A percentile compares a stretch with the other conserved stretches of the same genome.
Evolutionary conservation across 1,139 yeast species (phyloP).

Genomic region (Candida smagusa): DNA sequence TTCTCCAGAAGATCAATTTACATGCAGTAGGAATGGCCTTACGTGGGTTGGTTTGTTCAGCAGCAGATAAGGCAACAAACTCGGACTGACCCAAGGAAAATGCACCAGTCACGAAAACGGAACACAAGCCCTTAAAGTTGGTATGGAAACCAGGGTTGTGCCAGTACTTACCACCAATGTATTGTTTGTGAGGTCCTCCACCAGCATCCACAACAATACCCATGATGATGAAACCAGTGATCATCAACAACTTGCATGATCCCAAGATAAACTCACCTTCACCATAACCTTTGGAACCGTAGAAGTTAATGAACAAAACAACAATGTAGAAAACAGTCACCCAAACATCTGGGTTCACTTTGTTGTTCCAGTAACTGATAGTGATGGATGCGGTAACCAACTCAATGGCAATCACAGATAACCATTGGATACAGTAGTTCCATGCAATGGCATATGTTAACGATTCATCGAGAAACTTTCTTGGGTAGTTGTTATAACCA

Average conservation of each 20-base stretch:
- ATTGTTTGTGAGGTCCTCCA: slow-evolving; percentile 20
- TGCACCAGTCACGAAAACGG: slow-evolving; percentile 42
- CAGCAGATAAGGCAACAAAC: slow-evolving; percentile 39
- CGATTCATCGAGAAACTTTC: slow-evolving; percentile 36
- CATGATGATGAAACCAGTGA: slow-evolving; percentile 27
- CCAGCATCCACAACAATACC: slow-evolving; percentile 30
- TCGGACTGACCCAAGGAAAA: slow-evolving; percentile 44
- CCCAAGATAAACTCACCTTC: slow-evolving; percentile 32
- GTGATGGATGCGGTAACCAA: slow-evolving; percentile 40
- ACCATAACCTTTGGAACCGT: slow-evolving; percentile 32
- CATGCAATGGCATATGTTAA: slow-evolving; percentile 40
- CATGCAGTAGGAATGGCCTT: slow-evolving; percentile 41
- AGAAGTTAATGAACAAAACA: slow-evolving; percentile 22
- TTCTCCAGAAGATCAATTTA: slow-evolving; percentile 39
- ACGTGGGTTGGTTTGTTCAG: slow-evolving; percentile 42
- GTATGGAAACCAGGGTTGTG: slow-evolving; percentile 22
- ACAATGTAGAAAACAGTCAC: slow-evolving; percentile 26
- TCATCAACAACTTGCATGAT: slow-evolving; percentile 19
- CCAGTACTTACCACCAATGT: slow-evolving; percentile 34
- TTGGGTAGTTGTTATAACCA: slow-evolving; percentile 39
- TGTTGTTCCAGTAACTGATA: slow-evolving; percentile 28
- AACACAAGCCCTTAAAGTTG: slow-evolving; percentile 37
- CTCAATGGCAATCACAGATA: slow-evolving; percentile 39
- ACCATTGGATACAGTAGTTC: slow-evolving; percentile 44
- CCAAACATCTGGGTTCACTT: slow-evolving; percentile 28